Conservation (phyloP, 768 basidiomycete genomes). For the Lepiota venenata region DNA sequence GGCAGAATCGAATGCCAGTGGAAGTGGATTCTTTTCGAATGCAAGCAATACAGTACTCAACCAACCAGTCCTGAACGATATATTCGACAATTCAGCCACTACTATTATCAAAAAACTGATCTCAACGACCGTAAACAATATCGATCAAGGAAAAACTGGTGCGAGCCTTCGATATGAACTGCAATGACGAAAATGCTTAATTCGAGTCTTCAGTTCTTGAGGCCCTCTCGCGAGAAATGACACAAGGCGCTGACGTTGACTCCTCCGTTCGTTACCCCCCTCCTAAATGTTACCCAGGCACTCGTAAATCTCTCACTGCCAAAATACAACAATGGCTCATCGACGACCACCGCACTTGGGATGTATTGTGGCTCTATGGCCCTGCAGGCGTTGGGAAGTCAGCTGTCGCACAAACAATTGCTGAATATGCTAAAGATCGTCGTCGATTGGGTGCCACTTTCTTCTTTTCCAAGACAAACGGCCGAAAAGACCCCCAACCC, state of each 20-base stretch:
- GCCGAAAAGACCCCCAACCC: not conserved
- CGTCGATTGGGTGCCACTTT: not conserved
- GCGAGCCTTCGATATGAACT: too few species aligned
- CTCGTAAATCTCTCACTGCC: not conserved
- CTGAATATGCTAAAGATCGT: not conserved
- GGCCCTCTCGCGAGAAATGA: too few species aligned
- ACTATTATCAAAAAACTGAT: too few species aligned
- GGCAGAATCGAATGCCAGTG: too few species aligned
- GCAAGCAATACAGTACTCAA: too few species aligned
- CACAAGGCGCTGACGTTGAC: not conserved
- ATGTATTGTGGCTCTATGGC: not conserved
- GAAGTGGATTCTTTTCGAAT: too few species aligned
- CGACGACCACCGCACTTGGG: not conserved
- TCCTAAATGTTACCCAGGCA: not conserved
- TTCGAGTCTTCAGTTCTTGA: too few species aligned
- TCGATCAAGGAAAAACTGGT: too few species aligned
- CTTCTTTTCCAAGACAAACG: not conserved
- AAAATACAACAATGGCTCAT: not conserved
- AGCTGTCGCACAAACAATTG: not conserved
- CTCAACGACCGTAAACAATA: too few species aligned
- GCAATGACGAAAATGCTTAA: too few species aligned
- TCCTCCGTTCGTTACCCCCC: conserved; percentile 17
- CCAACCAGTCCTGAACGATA: too few species aligned
- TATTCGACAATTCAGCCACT: too few species aligned
- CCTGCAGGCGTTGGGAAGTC: not conserved